A percentile compares a stretch with the other conserved stretches of the same genome.
These are phyloP conservation scores for Pelargonium exstipulatum DNA, from an alignment of 441 rosid genomes.

Conservation along the genomic window DNA sequence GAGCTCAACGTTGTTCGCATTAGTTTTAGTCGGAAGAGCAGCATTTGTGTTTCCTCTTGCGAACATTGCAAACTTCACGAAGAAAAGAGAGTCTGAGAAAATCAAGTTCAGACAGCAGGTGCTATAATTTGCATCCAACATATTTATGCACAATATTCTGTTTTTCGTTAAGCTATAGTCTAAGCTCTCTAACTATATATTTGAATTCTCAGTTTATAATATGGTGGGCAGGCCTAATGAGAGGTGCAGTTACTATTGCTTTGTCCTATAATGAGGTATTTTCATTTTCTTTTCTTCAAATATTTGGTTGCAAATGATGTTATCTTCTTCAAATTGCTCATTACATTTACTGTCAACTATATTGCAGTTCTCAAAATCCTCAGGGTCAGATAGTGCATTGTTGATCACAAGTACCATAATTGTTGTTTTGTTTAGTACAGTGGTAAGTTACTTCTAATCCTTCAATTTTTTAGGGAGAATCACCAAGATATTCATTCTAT, in stretches of 20 bases:
- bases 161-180: no score
- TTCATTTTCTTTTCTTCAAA: background rate
- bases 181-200: conserved; percentile 16
- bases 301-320: conserved; percentile 7
- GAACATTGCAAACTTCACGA: background rate
- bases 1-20: conserved; percentile 42
- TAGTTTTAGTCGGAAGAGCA: conserved; percentile 23
- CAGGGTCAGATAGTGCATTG: conserved; percentile 29
- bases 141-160: background rate
- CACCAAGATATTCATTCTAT: no score
- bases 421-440: conserved; percentile 62
- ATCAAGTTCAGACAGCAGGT: background rate
- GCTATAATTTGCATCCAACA: background rate
- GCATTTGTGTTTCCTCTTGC: conserved; percentile 1
- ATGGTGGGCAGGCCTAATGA: conserved; percentile 78
- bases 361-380: conserved; percentile 42
- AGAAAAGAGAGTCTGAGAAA: background rate
- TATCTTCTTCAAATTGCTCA: background rate
- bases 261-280: conserved; percentile 44
- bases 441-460: conserved; percentile 30
- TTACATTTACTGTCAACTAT: background rate
- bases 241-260: conserved; percentile 74
- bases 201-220: conserved; percentile 41
- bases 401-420: conserved; percentile 53
- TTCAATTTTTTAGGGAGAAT: background rate